These are phyloP conservation scores for Rosa multiflora DNA, from an alignment of 306 rosid genomes.

Conservation along the genomic window DNA sequence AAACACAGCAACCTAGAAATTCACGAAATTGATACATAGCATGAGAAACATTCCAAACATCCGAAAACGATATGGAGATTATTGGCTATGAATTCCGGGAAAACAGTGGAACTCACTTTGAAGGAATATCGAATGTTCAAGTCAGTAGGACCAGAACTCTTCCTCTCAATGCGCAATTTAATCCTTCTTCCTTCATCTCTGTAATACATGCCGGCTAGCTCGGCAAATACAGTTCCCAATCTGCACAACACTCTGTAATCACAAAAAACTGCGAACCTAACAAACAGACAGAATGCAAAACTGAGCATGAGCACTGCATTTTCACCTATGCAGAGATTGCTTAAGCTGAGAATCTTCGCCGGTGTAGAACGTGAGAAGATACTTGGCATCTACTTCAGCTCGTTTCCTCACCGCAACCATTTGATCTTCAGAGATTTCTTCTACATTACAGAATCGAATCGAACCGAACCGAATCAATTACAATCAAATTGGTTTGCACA, in stretches of 20 bases:
- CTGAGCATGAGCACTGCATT: neutral
- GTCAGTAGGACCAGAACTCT: slow-evolving; percentile 56
- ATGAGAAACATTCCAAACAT: slow-evolving; percentile 20
- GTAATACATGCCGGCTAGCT: slow-evolving; percentile 61
- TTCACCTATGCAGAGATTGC: slow-evolving; percentile 56
- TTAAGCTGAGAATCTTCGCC: slow-evolving; percentile 54
- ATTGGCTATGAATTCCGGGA: neutral
- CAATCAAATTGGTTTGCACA: neutral
- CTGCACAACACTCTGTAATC: slow-evolving; percentile 34
- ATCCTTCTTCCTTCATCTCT: slow-evolving; percentile 82
- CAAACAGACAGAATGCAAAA: neutral
- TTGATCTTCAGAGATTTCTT: slow-evolving; percentile 77
- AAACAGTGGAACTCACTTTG: slow-evolving; percentile 51
- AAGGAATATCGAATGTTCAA: slow-evolving; percentile 80
- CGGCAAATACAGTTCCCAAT: slow-evolving; percentile 63
- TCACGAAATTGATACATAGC: slow-evolving; percentile 40
- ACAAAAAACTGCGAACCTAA: neutral
- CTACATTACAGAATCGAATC: slow-evolving; percentile 35
- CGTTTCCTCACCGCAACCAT: slow-evolving; percentile 87
- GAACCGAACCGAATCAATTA: neutral
- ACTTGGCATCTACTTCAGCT: slow-evolving; percentile 82
- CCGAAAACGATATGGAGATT: slow-evolving; percentile 8
- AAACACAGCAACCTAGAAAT: slow-evolving; percentile 87
- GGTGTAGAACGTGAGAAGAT: slow-evolving; percentile 52
- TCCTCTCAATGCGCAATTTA: slow-evolving; percentile 77